A percentile compares a stretch with the other conserved stretches of the same genome.
Conservation (phyloP, 2,329 filamentous ascomycete genomes). For the Kalmusia sp. region DNA sequence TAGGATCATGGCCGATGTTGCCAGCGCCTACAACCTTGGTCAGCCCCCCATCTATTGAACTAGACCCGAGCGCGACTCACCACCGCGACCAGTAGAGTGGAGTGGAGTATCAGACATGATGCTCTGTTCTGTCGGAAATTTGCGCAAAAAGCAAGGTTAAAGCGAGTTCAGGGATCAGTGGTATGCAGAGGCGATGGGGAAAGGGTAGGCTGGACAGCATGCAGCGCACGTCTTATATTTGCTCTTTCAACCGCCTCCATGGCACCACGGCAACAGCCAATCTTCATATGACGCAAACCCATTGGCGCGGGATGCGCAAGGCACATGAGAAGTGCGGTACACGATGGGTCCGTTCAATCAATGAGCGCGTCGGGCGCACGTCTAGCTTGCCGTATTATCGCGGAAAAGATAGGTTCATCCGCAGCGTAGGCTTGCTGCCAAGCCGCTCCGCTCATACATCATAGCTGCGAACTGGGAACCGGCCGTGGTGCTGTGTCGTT, state of each 20-base stretch:
- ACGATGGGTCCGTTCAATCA: not conserved
- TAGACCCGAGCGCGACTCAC: slow-evolving; percentile 43
- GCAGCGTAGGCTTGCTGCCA: slow-evolving; percentile 7
- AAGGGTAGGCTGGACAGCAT: slow-evolving; percentile 6
- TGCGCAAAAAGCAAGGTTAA: slow-evolving; percentile 16
- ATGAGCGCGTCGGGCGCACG: not conserved
- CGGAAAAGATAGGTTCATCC: slow-evolving; percentile 13
- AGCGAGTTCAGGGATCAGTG: slow-evolving; percentile 15
- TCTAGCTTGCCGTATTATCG: slow-evolving; percentile 8
- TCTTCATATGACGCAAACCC: slow-evolving; percentile 36
- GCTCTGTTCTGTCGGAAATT: slow-evolving; percentile 4
- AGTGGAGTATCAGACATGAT: slow-evolving; percentile 47
- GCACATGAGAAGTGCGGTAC: not conserved
- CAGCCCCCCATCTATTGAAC: slow-evolving; percentile 4
- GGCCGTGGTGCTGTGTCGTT: slow-evolving; percentile 10
- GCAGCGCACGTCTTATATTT: slow-evolving; percentile 38
- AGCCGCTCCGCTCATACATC: slow-evolving; percentile 9
- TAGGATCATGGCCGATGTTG: slow-evolving; percentile 62
- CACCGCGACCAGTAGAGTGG: slow-evolving; percentile 65
- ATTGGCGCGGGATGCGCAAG: slow-evolving; percentile 36
- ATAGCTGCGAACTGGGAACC: slow-evolving; percentile 1
- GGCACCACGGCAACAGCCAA: slow-evolving; percentile 25
- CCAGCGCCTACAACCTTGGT: slow-evolving; percentile 56
- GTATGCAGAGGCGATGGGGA: slow-evolving; percentile 4
- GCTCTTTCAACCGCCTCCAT: slow-evolving; percentile 26